Evolutionary conservation across 2,329 filamentous ascomycete genomes (phyloP), one percentile per base, ranked within the genome.

Genomic region (Neonectria coccinea): DNA sequence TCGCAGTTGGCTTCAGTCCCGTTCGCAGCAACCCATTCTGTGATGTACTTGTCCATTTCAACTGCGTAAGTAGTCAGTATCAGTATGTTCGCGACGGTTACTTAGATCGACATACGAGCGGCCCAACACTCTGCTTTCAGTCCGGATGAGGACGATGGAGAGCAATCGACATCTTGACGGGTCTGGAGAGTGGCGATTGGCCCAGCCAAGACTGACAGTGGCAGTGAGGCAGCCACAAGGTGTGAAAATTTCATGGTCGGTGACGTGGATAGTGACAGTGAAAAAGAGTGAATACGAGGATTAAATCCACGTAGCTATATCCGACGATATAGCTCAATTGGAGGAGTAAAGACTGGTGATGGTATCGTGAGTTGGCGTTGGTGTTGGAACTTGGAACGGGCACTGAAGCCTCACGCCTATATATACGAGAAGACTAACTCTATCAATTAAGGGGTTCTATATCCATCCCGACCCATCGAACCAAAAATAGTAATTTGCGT

Each of bases 11-110:
- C 73, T 4, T 64, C 66, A 4, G 71, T 72, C 48, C 71, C 65
- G 55, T 74, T 75, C 20, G 69, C 70, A 2, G 62, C 64, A 9
- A 75, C 45, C 72, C 72, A 74, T 11, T 71, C 66, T 2, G 62
- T 69, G 56, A 75, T 73, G 54, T 71, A 74, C 44, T 62, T 60
- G 11, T 69, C 62, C 45, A 74, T 66, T 4, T 69, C 64, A 9
- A 74, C 61, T 64, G 18, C 20, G 14, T 4, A 36, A 36, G 18
- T 16, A 42, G 10, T 50, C 20, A 55, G 20, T 44, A 10, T 36
- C 14, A n/a, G 16, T 4, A 2, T 10, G 20, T 20, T 10, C 36
- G 5, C 11, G 1, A 1, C 18, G n/a, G 4, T 4, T 33, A 1
- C 8, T 50, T 6, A 11, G 16, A 14, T n/a, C 18, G 11, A 61